Conservation (phyloP, 805 yeast species). For the Starmerella tilneyi region DNA sequence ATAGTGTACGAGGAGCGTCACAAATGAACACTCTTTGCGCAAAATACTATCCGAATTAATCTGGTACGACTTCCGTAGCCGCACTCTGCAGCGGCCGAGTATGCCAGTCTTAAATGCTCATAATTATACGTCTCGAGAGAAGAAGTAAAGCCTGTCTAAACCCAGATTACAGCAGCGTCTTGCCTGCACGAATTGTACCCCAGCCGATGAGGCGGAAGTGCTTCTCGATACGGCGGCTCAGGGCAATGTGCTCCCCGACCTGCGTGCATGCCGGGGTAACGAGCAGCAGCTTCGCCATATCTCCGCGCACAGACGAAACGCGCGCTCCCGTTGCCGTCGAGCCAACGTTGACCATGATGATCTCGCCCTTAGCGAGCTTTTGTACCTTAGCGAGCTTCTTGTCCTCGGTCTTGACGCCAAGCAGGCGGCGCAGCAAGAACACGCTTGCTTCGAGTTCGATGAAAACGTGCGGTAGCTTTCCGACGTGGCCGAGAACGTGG, state of each 20-base stretch:
- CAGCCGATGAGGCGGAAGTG: conserved; percentile 99
- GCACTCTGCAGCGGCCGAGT: too few relatives aligned
- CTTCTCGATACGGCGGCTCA: conserved; percentile 97
- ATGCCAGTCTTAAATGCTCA: too few relatives aligned
- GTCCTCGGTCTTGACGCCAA: conserved; percentile 98
- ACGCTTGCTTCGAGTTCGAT: conserved; percentile 96
- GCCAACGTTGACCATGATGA: conserved; percentile 97
- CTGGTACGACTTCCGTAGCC: too few relatives aligned
- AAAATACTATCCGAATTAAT: too few relatives aligned
- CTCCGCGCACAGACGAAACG: conserved; percentile 95
- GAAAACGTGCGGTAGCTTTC: conserved; percentile 89
- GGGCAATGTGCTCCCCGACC: conserved; percentile 93
- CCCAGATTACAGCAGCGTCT: conserved; percentile 1
- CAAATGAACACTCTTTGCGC: too few relatives aligned
- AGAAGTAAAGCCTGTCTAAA: not conserved
- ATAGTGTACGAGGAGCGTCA: too few relatives aligned
- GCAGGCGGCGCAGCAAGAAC: conserved; percentile 87
- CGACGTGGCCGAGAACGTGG: conserved; percentile 97
- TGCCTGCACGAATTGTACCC: conserved; percentile 83
- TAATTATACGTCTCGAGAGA: conserved; percentile 2
- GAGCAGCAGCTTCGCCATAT: conserved; percentile 95
- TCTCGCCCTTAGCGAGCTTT: conserved; percentile 87
- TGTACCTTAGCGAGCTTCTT: conserved; percentile 95
- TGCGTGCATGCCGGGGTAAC: conserved; percentile 99
- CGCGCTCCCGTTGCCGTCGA: conserved; percentile 99